Conservation (phyloP, 2,329 filamentous ascomycete genomes). For the Rhinocladiella mackenziei region DNA sequence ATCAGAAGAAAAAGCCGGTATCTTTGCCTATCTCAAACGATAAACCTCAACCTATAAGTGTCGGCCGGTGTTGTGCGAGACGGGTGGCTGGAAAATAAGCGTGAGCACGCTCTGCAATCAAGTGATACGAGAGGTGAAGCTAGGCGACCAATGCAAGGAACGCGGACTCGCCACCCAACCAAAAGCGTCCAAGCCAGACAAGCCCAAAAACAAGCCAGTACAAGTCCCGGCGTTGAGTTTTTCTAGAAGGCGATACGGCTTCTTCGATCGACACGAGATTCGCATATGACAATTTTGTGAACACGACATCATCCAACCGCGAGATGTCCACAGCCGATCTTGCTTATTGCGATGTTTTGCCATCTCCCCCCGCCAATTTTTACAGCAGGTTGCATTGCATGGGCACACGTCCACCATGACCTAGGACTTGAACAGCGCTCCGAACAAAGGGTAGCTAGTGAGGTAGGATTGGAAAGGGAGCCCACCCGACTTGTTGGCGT, state of each 20-base stretch:
- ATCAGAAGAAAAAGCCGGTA: background rate
- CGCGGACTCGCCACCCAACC: slow-evolving; percentile 16
- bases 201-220: slow-evolving; percentile 5
- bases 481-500: background rate
- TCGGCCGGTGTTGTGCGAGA: too few species aligned
- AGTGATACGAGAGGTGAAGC: slow-evolving; percentile 9
- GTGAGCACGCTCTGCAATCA: slow-evolving; percentile 8
- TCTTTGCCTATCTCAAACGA: too few species aligned
- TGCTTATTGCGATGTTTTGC: too few species aligned
- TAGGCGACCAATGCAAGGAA: slow-evolving; percentile 18
- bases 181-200: background rate
- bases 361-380: too few species aligned
- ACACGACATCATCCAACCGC: too few species aligned
- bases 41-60: too few species aligned
- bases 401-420: background rate
- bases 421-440: background rate
- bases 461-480: slow-evolving; percentile 18
- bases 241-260: slow-evolving; percentile 25
- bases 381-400: slow-evolving; percentile 18
- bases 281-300: background rate
- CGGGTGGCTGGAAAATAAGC: background rate
- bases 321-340: too few species aligned
- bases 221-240: slow-evolving; percentile 12
- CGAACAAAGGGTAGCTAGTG: slow-evolving; percentile 5
- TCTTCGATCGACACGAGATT: slow-evolving; percentile 8